Evolutionary conservation across 2,329 filamentous ascomycete genomes (phyloP).

Genomic region (Aspergillus ruber): DNA sequence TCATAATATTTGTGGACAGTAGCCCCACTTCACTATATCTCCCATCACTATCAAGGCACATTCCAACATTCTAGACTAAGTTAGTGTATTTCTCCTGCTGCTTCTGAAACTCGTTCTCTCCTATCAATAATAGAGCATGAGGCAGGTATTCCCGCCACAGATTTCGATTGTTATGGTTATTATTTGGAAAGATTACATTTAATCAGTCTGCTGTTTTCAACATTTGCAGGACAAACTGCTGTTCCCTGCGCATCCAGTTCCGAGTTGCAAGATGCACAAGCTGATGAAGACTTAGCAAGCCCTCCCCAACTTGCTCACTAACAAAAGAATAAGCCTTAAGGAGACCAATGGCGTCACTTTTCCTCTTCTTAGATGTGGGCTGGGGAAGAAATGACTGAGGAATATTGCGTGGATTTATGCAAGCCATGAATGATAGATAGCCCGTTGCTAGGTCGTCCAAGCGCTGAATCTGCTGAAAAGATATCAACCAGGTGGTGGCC

Average conservation of each 20-base stretch:
- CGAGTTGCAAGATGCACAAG: conserved; percentile 11
- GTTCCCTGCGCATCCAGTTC: conserved; percentile 5
- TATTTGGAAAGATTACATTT: conserved; percentile 3
- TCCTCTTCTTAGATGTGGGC: too few species aligned
- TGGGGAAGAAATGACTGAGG: conserved; percentile 10
- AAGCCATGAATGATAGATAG: conserved; percentile 9
- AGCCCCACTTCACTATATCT: not conserved
- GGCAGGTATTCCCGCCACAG: conserved; percentile 10
- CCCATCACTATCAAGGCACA: conserved; percentile 1
- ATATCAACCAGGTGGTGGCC: not conserved
- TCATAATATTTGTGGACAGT: not conserved
- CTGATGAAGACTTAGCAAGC: too few species aligned
- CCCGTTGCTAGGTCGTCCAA: not conserved
- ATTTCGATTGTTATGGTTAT: conserved; percentile 4
- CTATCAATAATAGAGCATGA: conserved; percentile 5
- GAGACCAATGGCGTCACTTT: too few species aligned
- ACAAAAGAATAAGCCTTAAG: too few species aligned
- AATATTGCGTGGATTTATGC: conserved; percentile 9
- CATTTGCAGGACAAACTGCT: too few species aligned
- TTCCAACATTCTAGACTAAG: not conserved
- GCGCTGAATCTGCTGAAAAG: not conserved
- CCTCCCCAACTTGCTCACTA: too few species aligned
- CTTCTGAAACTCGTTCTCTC: too few species aligned
- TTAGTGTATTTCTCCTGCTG: not conserved
- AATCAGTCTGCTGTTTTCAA: too few species aligned